Base-by-base conservation (phyloP, 371 early-diverging fungal genomes). In the Choanephora cucurbitarum region DNA sequence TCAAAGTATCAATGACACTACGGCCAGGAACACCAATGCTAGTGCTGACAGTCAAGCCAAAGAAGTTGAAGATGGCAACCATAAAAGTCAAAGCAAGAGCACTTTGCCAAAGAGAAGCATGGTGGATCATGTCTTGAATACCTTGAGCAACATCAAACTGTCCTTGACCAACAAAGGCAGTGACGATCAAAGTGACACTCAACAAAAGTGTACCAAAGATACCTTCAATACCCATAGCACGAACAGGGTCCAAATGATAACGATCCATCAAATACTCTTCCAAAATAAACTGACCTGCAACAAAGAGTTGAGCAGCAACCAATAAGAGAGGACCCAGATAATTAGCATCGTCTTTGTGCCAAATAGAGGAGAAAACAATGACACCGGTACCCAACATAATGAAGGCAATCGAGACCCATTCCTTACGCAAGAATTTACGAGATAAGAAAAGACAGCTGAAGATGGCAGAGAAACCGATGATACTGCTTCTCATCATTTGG, bases 141-240 rank as follows among this genome's bases (percentile, higher is more conserved):
- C 77, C 77, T 39, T 44, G 19, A 2, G 57, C 48, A 45, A 71
- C 57, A 51, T 73, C 73, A 44, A 72, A 62, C 14, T 28, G 31
- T 15, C 52, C 58, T 18, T 58, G 18, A 21, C 67, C 67, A 44
- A 64, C 41, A 5, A 70, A 21, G 1, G 63, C 55, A 34, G 69
- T 59, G 3, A 77, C 33, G 17, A 49, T 22, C 24, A 71, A 44
- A 1, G 64, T 52, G 44, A 47, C 18, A 17, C 52, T 56, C 23
- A 77, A 49, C 14, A 77, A 23, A 4, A 66, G 42, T 0, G 66
- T 66, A 19, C 77, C 73, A 52, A 77, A 73, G 9, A 69, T 50
- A 44, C 73, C 73, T 52, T 77, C 77, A 49, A 73, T 69, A 7
- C 77, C 73, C 77, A 77, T 77, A 22, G 77, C 77, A n/a, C 62